A percentile compares a stretch with the other conserved stretches of the same genome.
These are phyloP conservation scores for Apiospora arundinis DNA, from an alignment of 2,329 filamentous ascomycete species.

Conservation along the genomic window DNA sequence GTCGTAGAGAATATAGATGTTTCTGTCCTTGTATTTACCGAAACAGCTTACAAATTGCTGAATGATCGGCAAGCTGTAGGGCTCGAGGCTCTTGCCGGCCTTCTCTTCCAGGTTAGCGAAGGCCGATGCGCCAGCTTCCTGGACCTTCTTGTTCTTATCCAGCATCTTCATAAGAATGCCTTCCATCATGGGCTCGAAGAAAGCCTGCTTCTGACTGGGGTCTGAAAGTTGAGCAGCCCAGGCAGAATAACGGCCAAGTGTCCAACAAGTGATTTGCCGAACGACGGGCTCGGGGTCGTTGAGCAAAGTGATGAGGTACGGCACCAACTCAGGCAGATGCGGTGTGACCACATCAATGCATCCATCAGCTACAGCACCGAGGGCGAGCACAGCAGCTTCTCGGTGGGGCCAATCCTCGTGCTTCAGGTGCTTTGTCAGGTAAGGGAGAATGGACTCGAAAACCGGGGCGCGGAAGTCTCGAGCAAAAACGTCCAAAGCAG, in stretches of 20 bases:
- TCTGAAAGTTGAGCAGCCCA: conserved; percentile 85
- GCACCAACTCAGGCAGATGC: conserved; percentile 87
- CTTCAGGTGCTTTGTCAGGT: conserved; percentile 86
- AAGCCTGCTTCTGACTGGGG: conserved; percentile 71
- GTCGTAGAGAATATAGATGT: conserved; percentile 99
- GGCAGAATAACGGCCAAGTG: conserved; percentile 87
- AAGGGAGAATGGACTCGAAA: conserved; percentile 91
- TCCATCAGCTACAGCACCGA: conserved; percentile 93
- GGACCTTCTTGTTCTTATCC: conserved; percentile 96
- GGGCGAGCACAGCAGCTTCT: conserved; percentile 90
- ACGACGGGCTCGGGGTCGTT: conserved; percentile 89
- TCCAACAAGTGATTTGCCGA: conserved; percentile 97
- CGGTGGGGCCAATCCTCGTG: conserved; percentile 90
- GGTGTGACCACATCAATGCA: conserved; percentile 90
- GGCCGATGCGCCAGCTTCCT: conserved; percentile 93
- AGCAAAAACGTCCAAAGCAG: conserved; percentile 91
- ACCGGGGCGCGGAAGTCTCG: conserved; percentile 87
- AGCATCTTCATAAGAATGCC: conserved; percentile 94
- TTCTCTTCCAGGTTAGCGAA: conserved; percentile 97
- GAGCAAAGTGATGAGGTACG: conserved; percentile 86
- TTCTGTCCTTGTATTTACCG: conserved; percentile 94
- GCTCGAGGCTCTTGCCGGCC: conserved; percentile 78
- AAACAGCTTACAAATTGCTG: conserved; percentile 94
- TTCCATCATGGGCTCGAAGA: conserved; percentile 96
- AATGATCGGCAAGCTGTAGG: conserved; percentile 89